A percentile compares a stretch with the other conserved stretches of the same genome.
phyloP scores from a whole-genome alignment of 352 stramenopile genomes.

The Globisporangium acanthophoron region DNA sequence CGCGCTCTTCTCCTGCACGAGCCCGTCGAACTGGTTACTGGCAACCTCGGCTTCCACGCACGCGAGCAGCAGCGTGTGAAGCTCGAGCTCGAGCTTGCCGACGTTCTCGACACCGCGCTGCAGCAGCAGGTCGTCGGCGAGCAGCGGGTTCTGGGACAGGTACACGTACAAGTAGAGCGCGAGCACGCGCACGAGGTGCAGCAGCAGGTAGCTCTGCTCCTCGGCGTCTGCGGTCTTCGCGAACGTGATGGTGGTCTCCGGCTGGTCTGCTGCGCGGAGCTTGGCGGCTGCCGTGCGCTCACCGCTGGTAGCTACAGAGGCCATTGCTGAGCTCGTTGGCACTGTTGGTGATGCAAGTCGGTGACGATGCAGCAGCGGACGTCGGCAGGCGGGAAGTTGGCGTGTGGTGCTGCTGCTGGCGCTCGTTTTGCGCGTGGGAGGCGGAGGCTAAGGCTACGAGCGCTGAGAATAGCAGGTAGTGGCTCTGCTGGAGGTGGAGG shows the following conservation, averaged over 20 bases:
- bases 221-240: neutral
- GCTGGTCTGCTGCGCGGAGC: neutral
- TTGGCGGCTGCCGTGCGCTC: neutral
- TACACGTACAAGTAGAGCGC: constrained; percentile 56
- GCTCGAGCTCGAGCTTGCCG: constrained; percentile 20
- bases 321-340: neutral
- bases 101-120: constrained; percentile 12
- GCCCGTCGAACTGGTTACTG: constrained; percentile 57
- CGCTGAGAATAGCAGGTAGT: neutral
- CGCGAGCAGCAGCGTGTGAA: constrained; percentile 33
- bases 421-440: neutral
- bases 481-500: no score
- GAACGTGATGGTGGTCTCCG: neutral
- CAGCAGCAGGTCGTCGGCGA: constrained; percentile 33
- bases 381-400: neutral
- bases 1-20: constrained; percentile 45
- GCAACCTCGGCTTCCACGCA: constrained; percentile 42
- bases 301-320: neutral
- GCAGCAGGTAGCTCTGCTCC: constrained; percentile 24
- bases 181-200: constrained; percentile 61
- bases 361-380: neutral
- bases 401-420: neutral
- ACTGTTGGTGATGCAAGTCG: neutral
- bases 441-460: neutral
- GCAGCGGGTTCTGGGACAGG: constrained; percentile 31